A percentile compares a stretch with the other conserved stretches of the same genome.
These are phyloP conservation scores for Fusarium floridanum DNA, from an alignment of 2,329 filamentous ascomycete genomes.

Conservation along the genomic window DNA sequence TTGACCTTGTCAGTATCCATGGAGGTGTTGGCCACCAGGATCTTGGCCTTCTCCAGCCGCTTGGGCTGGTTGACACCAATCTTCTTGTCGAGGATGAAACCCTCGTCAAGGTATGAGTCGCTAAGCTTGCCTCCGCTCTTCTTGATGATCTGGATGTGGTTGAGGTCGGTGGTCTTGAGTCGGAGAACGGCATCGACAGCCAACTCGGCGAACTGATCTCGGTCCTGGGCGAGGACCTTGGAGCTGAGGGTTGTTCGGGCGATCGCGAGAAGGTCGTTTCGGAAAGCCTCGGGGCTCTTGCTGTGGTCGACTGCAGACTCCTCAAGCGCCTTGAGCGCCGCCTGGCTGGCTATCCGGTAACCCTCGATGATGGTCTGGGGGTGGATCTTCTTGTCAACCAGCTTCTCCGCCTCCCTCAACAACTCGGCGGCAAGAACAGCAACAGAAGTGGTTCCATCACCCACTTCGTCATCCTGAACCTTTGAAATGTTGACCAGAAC, in stretches of 20 bases:
- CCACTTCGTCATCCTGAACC: conserved; percentile 98
- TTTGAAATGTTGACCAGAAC: conserved; percentile 99
- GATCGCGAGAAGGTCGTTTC: conserved; percentile 89
- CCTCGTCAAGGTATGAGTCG: conserved; percentile 97
- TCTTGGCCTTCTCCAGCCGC: conserved; percentile 97
- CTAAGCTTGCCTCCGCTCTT: conserved; percentile 97
- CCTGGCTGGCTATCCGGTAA: conserved; percentile 95
- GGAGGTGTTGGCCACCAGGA: conserved; percentile 95
- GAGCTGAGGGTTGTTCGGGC: conserved; percentile 96
- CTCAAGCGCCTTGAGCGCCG: conserved; percentile 86
- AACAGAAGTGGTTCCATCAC: conserved; percentile 98
- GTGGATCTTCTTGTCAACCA: conserved; percentile 98
- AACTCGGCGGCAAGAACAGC: conserved; percentile 95
- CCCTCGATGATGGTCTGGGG: conserved; percentile 99
- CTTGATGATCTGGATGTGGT: conserved; percentile 99
- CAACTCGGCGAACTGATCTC: conserved; percentile 89
- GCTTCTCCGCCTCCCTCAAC: conserved; percentile 94
- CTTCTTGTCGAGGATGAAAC: conserved; percentile 99
- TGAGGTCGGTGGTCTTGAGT: conserved; percentile 91
- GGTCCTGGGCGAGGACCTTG: conserved; percentile 95
- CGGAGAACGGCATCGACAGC: conserved; percentile 93
- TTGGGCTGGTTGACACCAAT: conserved; percentile 99
- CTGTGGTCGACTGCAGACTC: conserved; percentile 91
- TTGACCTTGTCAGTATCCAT: conserved; percentile 99
- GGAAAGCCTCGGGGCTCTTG: conserved; percentile 84